Evolutionary conservation across 2,329 filamentous ascomycete species (phyloP), one percentile per base, ranked within the genome.

Genomic region (Colletotrichum higginsianum): DNA sequence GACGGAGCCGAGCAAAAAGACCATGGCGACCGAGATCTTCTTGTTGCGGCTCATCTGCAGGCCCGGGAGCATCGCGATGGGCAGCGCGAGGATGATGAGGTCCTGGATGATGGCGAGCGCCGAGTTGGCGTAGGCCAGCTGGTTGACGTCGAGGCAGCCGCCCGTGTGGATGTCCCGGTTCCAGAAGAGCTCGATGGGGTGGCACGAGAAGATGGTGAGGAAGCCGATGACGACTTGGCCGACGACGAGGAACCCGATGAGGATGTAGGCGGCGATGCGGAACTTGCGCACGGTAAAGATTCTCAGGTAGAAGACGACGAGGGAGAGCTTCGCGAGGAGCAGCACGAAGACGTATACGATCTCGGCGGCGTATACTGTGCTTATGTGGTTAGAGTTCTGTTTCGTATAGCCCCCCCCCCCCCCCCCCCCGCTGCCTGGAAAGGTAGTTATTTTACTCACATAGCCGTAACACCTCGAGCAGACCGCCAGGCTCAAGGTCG

Each of bases 21-120:
- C 58, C 44, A 57, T 16, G 3, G 61, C 71, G 23, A 76, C 63
- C 4, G 69, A 73, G 1, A 76, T 49, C 75, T 90, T 91, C 4
- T 84, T 86, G 70, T 81, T 83, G 4, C 73, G 75, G 56, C 85
- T 84, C 86, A 91, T 90, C 66, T 90, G 85, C 35, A 91, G 77
- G 38, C 85, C 83, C 79, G 84, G 86, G 1, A 91, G 82, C 13
- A 92, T 81, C 65, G 86, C 86, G 11, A 88, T 83, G 0, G 88
- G 88, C 6, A 90, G 76, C 9, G 89, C 77, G 8, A 86, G 86
- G 62, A 88, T 83, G 0, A 84, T 84, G 57, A 88, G 84, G 75
- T 90, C 88, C 49, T 84, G 85, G 35, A 85, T 75, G 50, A 86
- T 84, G 40, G 84, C 86, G 16, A 84, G 79, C 1, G 80, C 83